A percentile compares a stretch with the other conserved stretches of the same genome.
phyloP scores from a whole-genome alignment of 208 protist genomes.

The Porcisia deanei region DNA sequence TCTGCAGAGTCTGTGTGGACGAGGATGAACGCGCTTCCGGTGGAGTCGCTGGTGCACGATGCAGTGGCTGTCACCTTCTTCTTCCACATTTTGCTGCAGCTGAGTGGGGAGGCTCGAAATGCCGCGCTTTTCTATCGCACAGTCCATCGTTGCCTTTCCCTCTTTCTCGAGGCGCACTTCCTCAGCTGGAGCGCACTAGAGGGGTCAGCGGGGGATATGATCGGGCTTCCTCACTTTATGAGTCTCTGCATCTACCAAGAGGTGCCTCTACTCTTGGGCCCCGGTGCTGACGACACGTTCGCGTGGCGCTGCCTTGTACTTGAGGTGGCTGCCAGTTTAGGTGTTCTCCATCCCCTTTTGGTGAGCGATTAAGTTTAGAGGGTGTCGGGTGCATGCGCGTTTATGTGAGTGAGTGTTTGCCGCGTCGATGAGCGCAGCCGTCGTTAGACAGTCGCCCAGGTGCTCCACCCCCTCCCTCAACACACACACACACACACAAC shows the following conservation, averaged over 20 bases:
- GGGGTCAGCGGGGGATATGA: constrained; percentile 42
- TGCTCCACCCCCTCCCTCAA: background rate
- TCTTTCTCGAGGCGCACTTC: constrained; percentile 57
- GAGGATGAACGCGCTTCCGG: constrained; percentile 14
- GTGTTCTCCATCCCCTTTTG: constrained; percentile 70
- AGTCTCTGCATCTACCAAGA: constrained; percentile 46
- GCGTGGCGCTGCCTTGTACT: constrained; percentile 63
- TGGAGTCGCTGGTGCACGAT: constrained; percentile 22
- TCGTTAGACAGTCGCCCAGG: background rate
- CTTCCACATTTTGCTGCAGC: constrained; percentile 24
- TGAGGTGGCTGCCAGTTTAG: constrained; percentile 39
- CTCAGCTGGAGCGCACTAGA: constrained; percentile 67
- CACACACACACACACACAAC: too few relatives aligned
- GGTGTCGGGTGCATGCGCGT: background rate
- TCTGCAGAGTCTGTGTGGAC: constrained; percentile 4
- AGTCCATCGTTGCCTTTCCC: constrained; percentile 34
- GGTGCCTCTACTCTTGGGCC: constrained; percentile 54
- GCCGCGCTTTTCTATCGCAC: constrained; percentile 30
- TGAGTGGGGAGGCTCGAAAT: constrained; percentile 14
- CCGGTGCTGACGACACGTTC: constrained; percentile 19
- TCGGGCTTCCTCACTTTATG: constrained; percentile 60
- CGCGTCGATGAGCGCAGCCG: background rate
- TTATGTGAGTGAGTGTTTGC: background rate
- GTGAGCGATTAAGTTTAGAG: background rate
- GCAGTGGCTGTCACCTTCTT: constrained; percentile 17